Percentiles rank a stretch among this genome's conserved stretches.
Conservation (phyloP, 768 basidiomycete genomes). For the Russula olivacea region DNA sequence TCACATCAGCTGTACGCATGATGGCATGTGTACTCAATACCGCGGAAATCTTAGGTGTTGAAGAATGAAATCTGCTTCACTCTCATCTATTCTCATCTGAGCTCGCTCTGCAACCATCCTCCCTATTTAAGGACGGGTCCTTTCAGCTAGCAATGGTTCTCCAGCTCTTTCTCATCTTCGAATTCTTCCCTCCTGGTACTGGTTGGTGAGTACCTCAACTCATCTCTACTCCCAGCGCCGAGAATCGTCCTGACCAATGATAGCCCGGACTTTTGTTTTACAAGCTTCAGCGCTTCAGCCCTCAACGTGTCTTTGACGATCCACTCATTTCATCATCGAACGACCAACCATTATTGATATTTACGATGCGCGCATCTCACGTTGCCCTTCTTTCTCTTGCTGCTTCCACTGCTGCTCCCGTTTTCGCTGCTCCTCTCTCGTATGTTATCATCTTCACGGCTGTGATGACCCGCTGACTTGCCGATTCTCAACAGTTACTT, state of each 20-base stretch:
- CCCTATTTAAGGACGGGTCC: neutral
- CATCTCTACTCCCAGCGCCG: neutral
- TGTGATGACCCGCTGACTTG: neutral
- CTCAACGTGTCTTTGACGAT: neutral
- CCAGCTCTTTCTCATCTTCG: neutral
- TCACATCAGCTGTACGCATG: no score
- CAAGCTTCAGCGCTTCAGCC: neutral
- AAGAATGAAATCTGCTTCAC: no score
- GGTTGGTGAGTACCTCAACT: slow-evolving; percentile 6
- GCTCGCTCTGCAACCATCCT: neutral
- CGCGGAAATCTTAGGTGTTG: no score
- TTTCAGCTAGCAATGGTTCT: neutral
- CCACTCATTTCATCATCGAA: neutral
- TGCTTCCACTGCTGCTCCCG: neutral
- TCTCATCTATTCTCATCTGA: neutral
- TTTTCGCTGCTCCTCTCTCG: slow-evolving; percentile 1
- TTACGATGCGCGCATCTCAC: slow-evolving; percentile 4
- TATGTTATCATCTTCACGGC: neutral
- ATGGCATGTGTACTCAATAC: neutral
- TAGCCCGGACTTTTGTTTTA: neutral
- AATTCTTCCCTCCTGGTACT: neutral
- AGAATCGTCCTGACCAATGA: neutral
- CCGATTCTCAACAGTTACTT: neutral
- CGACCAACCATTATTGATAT: neutral
- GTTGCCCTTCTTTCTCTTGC: neutral